Percentiles rank a stretch among this genome's conserved stretches.
Conservation (phyloP, 1,139 yeast species). For the Suhomyces coccinellae region DNA sequence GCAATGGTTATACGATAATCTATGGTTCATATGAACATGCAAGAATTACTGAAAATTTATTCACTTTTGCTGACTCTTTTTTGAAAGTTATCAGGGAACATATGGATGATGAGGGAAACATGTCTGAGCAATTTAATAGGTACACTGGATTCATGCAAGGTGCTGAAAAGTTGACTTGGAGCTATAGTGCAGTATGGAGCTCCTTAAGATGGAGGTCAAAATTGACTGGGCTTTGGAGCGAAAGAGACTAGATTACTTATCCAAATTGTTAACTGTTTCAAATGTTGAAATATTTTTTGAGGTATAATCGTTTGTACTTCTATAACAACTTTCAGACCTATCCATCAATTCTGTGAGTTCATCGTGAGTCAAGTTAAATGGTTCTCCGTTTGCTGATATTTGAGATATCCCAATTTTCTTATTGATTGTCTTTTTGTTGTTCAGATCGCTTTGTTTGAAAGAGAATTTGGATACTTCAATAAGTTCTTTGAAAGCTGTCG, state of each 20-base stretch:
- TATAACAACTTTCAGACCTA: conserved; percentile 47
- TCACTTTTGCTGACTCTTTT: conserved; percentile 73
- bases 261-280: conserved; percentile 47
- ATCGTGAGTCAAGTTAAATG: conserved; percentile 7
- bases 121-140: conserved; percentile 88
- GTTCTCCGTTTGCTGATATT: neutral
- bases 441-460: conserved; percentile 18
- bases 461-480: conserved; percentile 31
- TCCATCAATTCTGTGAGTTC: conserved; percentile 47
- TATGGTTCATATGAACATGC: conserved; percentile 50
- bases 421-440: neutral
- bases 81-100: conserved; percentile 71
- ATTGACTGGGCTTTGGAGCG: neutral
- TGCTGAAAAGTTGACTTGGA: conserved; percentile 87
- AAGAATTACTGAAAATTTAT: conserved; percentile 46
- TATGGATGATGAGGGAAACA: conserved; percentile 67
- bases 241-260: conserved; percentile 2
- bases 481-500: conserved; percentile 23
- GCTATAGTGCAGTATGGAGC: conserved; percentile 77
- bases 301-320: neutral
- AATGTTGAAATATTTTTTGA: conserved; percentile 46
- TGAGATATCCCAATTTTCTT: neutral
- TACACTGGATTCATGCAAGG: conserved; percentile 86
- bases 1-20: conserved; percentile 6
- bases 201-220: conserved; percentile 62